phyloP scores from a whole-genome alignment of 768 basidiomycete species.

The Sporobolomyces roseus region DNA sequence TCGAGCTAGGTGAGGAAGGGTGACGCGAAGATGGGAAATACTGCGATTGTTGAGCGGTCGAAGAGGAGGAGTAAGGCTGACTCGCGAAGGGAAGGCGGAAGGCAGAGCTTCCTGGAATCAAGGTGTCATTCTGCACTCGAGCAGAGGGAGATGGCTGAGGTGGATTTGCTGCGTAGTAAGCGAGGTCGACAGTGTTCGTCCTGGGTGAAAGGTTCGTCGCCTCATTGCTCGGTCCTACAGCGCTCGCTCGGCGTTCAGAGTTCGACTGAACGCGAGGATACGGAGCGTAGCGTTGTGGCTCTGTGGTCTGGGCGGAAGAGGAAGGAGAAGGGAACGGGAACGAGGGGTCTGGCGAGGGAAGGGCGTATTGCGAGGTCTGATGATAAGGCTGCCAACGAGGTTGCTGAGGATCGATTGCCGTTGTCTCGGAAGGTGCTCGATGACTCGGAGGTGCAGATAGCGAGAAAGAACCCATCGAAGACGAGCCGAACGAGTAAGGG shows the following conservation, averaged over 20 bases:
- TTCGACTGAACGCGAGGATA: not conserved
- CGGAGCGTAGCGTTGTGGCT: not conserved
- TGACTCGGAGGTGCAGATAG: not conserved
- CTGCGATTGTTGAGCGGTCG: not conserved
- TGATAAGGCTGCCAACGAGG: conserved; percentile 12
- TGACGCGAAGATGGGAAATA: not conserved
- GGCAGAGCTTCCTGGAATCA: not conserved
- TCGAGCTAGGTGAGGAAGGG: not conserved
- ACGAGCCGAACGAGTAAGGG: not conserved
- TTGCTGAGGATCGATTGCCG: not conserved
- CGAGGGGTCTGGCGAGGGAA: not conserved
- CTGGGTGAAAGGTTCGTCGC: not conserved
- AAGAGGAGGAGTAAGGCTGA: not conserved
- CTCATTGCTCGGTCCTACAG: not conserved
- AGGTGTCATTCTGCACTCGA: not conserved
- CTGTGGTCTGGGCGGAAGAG: not conserved
- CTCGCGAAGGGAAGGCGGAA: conserved; percentile 2
- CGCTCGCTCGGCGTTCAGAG: not conserved
- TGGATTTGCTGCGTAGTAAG: not conserved
- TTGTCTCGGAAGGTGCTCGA: too few relatives aligned
- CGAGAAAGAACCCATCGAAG: conserved; percentile 1
- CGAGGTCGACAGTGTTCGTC: not conserved
- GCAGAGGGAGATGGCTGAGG: not conserved
- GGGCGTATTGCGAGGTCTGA: not conserved
- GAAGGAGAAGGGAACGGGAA: not conserved